Evolutionary conservation across 495 filamentous ascomycete species (phyloP).

Genomic region (Hypoxylon crocopeplum): DNA sequence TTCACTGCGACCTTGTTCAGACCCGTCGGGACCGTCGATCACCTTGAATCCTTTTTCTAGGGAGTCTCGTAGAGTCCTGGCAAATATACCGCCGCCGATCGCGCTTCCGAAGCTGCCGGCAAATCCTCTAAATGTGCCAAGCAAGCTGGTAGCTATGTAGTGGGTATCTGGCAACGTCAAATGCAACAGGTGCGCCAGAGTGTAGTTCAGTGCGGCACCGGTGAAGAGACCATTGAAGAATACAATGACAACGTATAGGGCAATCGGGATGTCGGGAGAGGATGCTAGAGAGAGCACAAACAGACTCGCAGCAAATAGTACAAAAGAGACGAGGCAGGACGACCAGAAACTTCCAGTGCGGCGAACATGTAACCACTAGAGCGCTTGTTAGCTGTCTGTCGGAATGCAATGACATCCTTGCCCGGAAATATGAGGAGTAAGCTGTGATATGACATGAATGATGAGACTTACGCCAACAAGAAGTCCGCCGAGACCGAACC

Average conservation of each 20-base stretch:
- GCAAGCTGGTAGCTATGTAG: constrained; percentile 72
- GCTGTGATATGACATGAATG: no score
- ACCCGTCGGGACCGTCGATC: constrained; percentile 45
- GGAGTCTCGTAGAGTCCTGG: constrained; percentile 60
- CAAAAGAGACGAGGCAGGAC: constrained; percentile 60
- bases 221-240: constrained; percentile 74
- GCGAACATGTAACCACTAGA: constrained; percentile 69
- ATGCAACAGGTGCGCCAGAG: constrained; percentile 75
- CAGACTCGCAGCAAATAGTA: constrained; percentile 60
- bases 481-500: constrained; percentile 74
- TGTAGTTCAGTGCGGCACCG: constrained; percentile 77
- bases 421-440: neutral
- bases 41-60: constrained; percentile 63
- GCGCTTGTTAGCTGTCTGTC: neutral
- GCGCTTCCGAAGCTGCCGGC: constrained; percentile 78
- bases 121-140: constrained; percentile 77
- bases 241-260: constrained; percentile 59
- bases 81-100: constrained; percentile 77
- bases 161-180: constrained; percentile 66
- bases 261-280: constrained; percentile 51
- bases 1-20: constrained; percentile 54
- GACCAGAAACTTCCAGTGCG: constrained; percentile 69
- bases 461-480: constrained; percentile 63
- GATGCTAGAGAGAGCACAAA: constrained; percentile 58
- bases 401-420: neutral